Conservation (phyloP, 805 yeast genomes). For the Blastobotrys americana region DNA sequence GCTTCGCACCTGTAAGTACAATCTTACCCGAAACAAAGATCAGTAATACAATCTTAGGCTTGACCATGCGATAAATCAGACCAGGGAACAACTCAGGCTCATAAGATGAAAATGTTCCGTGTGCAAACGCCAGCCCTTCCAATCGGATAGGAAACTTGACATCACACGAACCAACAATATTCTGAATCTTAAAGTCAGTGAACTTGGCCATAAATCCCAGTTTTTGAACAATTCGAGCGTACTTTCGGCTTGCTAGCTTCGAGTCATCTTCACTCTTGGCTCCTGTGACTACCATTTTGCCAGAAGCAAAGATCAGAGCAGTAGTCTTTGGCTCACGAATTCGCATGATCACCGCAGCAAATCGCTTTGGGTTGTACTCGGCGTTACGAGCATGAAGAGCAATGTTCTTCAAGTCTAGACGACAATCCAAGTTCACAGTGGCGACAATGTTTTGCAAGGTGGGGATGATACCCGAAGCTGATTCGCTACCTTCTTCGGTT, state of each 20-base stretch:
- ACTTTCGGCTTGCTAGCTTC: constrained; percentile 94
- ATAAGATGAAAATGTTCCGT: constrained; percentile 97
- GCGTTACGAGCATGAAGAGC: constrained; percentile 99
- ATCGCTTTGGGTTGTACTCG: constrained; percentile 94
- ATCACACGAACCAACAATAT: constrained; percentile 97
- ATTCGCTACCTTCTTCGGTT: constrained; percentile 45
- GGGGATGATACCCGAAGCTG: constrained; percentile 93
- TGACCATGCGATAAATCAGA: constrained; percentile 97
- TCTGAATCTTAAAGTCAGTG: constrained; percentile 96
- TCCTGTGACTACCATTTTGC: constrained; percentile 99
- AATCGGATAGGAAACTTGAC: constrained; percentile 95
- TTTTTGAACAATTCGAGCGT: constrained; percentile 96
- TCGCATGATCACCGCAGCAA: constrained; percentile 99
- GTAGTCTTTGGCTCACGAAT: constrained; percentile 98
- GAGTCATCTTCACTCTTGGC: constrained; percentile 98
- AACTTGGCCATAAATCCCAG: constrained; percentile 97
- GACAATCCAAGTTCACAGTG: constrained; percentile 92
- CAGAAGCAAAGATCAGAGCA: constrained; percentile 94
- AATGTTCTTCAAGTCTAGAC: constrained; percentile 91
- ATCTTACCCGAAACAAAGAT: constrained; percentile 96
- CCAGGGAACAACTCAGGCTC: constrained; percentile 99
- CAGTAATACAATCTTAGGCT: constrained; percentile 92
- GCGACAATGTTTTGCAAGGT: constrained; percentile 90
- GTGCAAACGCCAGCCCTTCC: constrained; percentile 95
- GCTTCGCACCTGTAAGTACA: constrained; percentile 97